Percentiles rank a stretch among this genome's conserved stretches.
These are phyloP conservation scores for Wickerhamiella hasegawae DNA, from an alignment of 805 yeast species.

Conservation along the genomic window DNA sequence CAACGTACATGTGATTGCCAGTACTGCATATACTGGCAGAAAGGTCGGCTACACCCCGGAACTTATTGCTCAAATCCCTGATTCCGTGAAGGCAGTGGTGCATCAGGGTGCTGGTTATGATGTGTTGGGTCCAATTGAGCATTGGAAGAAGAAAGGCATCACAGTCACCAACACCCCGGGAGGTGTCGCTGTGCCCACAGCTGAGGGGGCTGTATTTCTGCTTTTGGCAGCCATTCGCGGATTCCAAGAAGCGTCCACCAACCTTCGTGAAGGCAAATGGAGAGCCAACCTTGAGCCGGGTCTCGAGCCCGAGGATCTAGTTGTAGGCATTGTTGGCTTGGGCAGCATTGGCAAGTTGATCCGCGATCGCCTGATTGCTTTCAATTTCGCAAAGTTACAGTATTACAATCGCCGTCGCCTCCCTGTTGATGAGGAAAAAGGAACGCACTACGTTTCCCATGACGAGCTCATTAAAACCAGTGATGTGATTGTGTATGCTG, in stretches of 20 bases:
- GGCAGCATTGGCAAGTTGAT: constrained; percentile 48
- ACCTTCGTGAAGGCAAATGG: constrained; percentile 33
- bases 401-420: constrained; percentile 38
- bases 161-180: constrained; percentile 39
- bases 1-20: constrained; percentile 10
- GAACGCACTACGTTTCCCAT: constrained; percentile 28
- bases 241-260: constrained; percentile 27
- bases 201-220: constrained; percentile 38
- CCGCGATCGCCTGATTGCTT: constrained; percentile 31
- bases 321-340: constrained; percentile 44
- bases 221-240: constrained; percentile 38
- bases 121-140: constrained; percentile 25
- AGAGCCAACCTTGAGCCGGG: constrained; percentile 6
- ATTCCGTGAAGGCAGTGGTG: constrained; percentile 28
- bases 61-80: constrained; percentile 24
- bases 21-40: constrained; percentile 12
- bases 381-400: constrained; percentile 33
- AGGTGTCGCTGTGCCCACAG: constrained; percentile 39
- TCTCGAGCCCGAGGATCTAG: constrained; percentile 32
- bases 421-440: constrained; percentile 31
- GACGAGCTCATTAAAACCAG: constrained; percentile 33
- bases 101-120: constrained; percentile 49
- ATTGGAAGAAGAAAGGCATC: constrained; percentile 27
- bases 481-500: constrained; percentile 35
- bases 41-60: constrained; percentile 19